Evolutionary conservation across 441 rosid species (phyloP), one percentile per base, ranked within the genome.

Genomic region (Gossypium davidsonii): DNA sequence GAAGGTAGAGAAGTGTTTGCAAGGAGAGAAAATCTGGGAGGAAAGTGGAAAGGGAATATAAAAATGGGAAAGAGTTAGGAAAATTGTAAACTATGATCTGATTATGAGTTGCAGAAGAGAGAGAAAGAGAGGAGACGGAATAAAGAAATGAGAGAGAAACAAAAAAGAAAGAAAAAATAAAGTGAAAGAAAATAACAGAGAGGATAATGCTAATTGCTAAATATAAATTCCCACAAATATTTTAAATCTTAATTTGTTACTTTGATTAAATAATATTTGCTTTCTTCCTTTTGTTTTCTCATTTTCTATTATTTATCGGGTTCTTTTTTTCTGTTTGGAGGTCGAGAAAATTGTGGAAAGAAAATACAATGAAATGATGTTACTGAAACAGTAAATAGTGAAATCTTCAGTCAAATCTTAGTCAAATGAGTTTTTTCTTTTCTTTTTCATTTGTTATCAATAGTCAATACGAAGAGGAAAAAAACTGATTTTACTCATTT

Each of bases 41-140:
- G 59, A 55, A 55, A 55, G 8, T 55, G 25, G 65, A 65, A 78
- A 78, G 73, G 80, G 74, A 83, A 46, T 12, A 6, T 83, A 85
- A 83, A 83, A 82, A 80, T 75, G 78, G 76, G 73, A 73, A 83
- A 80, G 67, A 59, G 48, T 14, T 15, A 7, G 63, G 49, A 70
- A 62, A 63, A 72, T 77, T 81, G 76, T 72, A 80, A 72, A 79
- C 9, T 70, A 79, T 81, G 89, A 87, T 85, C 89, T 79, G 79
- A 79, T 78, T 65, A 81, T 71, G 74, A 81, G 74, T 74, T 70
- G 78, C 82, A 71, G 78, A 57, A 65, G 74, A 60, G 60, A 71
- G 78, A 69, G 74, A 64, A 59, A 63, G 74, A 64, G 69, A 52
- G 26, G 42, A 3, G 14, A 15, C 7, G 39, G 57, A 28, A 42